Percentiles rank a stretch among this genome's conserved stretches.
These are phyloP conservation scores for Lactarius pseudohatsudake DNA, from an alignment of 768 basidiomycete genomes.

Conservation along the genomic window DNA sequence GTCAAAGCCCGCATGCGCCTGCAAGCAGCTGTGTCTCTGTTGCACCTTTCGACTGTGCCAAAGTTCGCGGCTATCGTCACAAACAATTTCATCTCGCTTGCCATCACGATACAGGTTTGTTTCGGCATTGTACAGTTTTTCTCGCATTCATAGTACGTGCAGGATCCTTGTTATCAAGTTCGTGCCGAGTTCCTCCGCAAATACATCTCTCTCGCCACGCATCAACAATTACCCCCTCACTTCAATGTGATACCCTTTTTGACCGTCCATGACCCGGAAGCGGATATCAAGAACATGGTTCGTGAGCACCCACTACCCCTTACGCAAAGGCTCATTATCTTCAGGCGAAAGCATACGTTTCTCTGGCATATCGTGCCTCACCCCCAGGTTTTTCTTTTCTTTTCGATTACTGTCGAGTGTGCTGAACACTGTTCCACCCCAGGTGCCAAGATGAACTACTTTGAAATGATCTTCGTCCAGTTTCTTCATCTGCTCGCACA, in stretches of 20 bases:
- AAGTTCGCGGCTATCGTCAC: slow-evolving; percentile 57
- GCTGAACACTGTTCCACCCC: slow-evolving; percentile 11
- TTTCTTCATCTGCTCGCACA: slow-evolving; percentile 87
- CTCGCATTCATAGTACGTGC: slow-evolving; percentile 9
- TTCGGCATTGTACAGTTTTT: neutral
- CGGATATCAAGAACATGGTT: slow-evolving; percentile 70
- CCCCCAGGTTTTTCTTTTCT: slow-evolving; percentile 13
- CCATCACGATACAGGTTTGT: slow-evolving; percentile 73
- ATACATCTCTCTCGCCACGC: slow-evolving; percentile 60
- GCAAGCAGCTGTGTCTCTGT: slow-evolving; percentile 74
- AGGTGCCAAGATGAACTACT: slow-evolving; percentile 60
- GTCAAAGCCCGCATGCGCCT: slow-evolving; percentile 78
- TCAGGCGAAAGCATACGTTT: slow-evolving; percentile 23
- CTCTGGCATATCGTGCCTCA: slow-evolving; percentile 26
- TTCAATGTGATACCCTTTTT: slow-evolving; percentile 88
- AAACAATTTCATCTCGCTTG: slow-evolving; percentile 64
- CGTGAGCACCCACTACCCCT: slow-evolving; percentile 27
- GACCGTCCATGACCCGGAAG: slow-evolving; percentile 88
- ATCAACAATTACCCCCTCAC: slow-evolving; percentile 61
- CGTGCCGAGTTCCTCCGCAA: slow-evolving; percentile 78
- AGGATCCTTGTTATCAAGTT: slow-evolving; percentile 91
- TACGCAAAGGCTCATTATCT: neutral
- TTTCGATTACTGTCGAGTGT: neutral
- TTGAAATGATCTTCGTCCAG: slow-evolving; percentile 84
- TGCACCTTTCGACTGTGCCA: slow-evolving; percentile 69